phyloP scores from a whole-genome alignment of 2,329 filamentous ascomycete genomes.

The Cladophialophora carrionii region DNA sequence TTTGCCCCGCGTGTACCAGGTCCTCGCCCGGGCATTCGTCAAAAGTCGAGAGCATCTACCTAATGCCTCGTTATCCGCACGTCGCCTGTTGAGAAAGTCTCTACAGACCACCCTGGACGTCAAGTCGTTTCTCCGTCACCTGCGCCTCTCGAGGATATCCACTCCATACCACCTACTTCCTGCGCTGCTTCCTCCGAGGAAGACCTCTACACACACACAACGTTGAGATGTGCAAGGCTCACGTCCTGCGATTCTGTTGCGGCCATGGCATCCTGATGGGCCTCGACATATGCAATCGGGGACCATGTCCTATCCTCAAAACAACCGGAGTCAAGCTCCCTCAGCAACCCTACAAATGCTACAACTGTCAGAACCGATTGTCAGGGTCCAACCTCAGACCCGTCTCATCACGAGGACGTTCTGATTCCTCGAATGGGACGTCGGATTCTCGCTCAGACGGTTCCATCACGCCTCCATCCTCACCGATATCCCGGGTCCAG shows the following conservation, averaged over 20 bases:
- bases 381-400: slow-evolving; percentile 27
- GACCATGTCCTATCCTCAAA: slow-evolving; percentile 36
- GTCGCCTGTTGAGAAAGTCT: slow-evolving; percentile 20
- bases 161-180: slow-evolving; percentile 13
- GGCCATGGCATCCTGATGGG: slow-evolving; percentile 38
- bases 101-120: slow-evolving; percentile 7
- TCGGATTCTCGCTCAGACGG: slow-evolving; percentile 31
- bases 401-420: slow-evolving; percentile 23
- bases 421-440: slow-evolving; percentile 33
- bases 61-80: slow-evolving; percentile 8
- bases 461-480: slow-evolving; percentile 27
- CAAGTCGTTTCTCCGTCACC: slow-evolving; percentile 15
- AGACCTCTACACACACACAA: background rate
- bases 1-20: slow-evolving; percentile 4
- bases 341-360: slow-evolving; percentile 39
- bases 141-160: slow-evolving; percentile 14
- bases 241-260: slow-evolving; percentile 38
- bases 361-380: slow-evolving; percentile 36
- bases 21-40: background rate
- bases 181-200: background rate
- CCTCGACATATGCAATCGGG: slow-evolving; percentile 34
- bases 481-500: slow-evolving; percentile 26
- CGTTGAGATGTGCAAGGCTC: slow-evolving; percentile 38
- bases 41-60: slow-evolving; percentile 5
- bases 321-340: slow-evolving; percentile 35